A percentile compares a stretch with the other conserved stretches of the same genome.
Evolutionary conservation across 2,329 filamentous ascomycete species (phyloP).

Genomic region (Aspergillus bombycis): DNA sequence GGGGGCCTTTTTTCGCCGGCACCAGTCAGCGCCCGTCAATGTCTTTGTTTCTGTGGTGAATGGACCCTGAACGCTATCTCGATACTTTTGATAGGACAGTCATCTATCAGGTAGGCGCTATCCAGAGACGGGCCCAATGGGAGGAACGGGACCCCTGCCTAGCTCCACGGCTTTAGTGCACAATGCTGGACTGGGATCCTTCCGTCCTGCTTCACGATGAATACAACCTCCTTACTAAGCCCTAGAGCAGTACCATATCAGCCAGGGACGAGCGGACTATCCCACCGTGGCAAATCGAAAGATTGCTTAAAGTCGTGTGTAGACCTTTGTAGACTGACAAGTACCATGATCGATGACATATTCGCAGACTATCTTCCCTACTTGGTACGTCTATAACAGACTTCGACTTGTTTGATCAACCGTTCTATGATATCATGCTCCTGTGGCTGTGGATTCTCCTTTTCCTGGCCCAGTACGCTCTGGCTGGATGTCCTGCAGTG

Average conservation of each 20-base stretch:
- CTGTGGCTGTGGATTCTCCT: not conserved
- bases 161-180: not conserved
- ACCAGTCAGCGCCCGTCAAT: not conserved
- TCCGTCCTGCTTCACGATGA: too few relatives aligned
- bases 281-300: not conserved
- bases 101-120: not conserved
- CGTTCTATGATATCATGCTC: not conserved
- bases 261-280: not conserved
- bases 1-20: not conserved
- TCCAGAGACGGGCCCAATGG: not conserved
- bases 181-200: not conserved
- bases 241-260: not conserved
- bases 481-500: not conserved
- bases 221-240: too few relatives aligned
- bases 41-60: not conserved
- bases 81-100: not conserved
- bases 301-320: not conserved
- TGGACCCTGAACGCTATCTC: not conserved
- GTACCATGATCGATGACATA: too few relatives aligned
- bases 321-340: not conserved
- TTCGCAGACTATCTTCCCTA: not conserved
- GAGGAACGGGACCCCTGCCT: not conserved
- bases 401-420: not conserved
- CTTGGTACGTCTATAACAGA: too few relatives aligned
- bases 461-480: not conserved